Evolutionary conservation across 208 protist genomes (phyloP).

Genomic region (Borovskyia barvae): DNA sequence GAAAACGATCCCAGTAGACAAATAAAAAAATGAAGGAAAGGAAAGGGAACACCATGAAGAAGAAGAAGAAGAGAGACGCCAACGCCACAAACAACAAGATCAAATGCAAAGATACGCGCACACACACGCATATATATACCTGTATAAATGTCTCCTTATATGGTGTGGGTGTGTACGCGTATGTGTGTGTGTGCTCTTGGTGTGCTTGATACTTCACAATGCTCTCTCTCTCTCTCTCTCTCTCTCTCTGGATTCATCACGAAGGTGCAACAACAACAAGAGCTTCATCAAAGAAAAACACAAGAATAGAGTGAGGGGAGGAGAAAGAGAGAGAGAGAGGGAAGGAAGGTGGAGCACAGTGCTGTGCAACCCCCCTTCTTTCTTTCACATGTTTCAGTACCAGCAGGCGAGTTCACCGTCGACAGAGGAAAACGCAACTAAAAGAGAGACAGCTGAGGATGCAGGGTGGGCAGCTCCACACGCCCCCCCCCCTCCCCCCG

Average conservation of each 20-base stretch:
- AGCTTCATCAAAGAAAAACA: neutral
- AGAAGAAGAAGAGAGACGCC: neutral
- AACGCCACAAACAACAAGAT: neutral
- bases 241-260: no score
- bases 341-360: neutral
- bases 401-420: no score
- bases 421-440: no score
- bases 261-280: neutral
- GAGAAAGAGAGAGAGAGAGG: neutral
- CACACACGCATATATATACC: neutral
- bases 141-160: conserved; percentile 2
- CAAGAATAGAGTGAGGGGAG: neutral
- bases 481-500: no score
- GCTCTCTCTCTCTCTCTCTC: no score
- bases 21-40: neutral
- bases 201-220: no score
- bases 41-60: neutral
- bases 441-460: no score
- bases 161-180: neutral
- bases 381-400: no score
- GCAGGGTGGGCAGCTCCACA: no score
- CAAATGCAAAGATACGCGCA: neutral
- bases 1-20: no score
- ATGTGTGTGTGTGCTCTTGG: conserved; percentile 3
- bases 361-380: no score